Base-by-base conservation (phyloP, 106 monocot genomes). In the Apostasia ramifera region DNA sequence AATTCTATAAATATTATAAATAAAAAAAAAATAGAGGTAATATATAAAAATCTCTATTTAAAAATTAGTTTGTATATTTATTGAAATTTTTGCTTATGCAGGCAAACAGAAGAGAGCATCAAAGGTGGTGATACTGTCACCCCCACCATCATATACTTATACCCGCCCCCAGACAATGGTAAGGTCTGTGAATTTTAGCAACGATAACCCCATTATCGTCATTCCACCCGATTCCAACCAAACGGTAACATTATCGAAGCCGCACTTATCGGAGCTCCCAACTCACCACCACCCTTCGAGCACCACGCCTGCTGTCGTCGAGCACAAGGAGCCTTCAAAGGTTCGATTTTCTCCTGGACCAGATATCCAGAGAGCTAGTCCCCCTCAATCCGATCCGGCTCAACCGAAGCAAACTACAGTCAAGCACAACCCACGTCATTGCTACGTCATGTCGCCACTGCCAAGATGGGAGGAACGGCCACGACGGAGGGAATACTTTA, bases 391-490 rank as follows among this genome's bases (percentile, higher is more conserved):
- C 51, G 52, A 44, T 53, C 3, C 39, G 39, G 58, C 6, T 70
- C 71, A 53, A 2, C 49, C 71, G 4, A 62, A 65, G 57, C 49
- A 65, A 49, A 47, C 1, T 3, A 9, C 77, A 42, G 72, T 15
- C 8, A 37, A 44, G 9, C 53, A 47, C n/a, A 73, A 57, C 44
- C 53, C 71, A 11, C 47, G 40, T n/a, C 71, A 71, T 42, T 57
- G 73, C 13, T 91, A 91, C 78, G 66, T 60, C 61, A 70, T 78
- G 15, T 84, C 91, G 9, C 85, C 84, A 40, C 53, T 85, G 53
- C 70, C 87, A n/a, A 61, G 64, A 43, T 77, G 74, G 79, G 76
- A 77, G 50, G 76, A 70, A 2, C 57, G 78, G 47, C 71, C 56
- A 8, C 58, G 77, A 45, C 41, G 81, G 40, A 66, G 64, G 57